phyloP scores from a whole-genome alignment of 208 protist species.

The Trypanosoma vivax region DNA sequence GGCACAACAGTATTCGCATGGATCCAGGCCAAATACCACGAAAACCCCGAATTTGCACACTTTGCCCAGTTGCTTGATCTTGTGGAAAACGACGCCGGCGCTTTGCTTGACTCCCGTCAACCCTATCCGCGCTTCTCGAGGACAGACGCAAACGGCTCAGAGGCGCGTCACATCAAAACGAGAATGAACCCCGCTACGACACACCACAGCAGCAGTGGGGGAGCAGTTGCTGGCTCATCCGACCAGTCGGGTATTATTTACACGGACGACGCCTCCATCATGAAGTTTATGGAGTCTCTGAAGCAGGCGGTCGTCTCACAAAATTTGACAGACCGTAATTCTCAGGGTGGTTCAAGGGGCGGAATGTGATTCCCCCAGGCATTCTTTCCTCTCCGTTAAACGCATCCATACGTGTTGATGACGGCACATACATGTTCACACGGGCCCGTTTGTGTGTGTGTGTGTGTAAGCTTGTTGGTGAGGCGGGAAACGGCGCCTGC shows the following conservation, averaged over 20 bases:
- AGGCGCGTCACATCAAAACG: constrained; percentile 84
- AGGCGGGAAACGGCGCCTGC: too few relatives aligned
- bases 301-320: constrained; percentile 57
- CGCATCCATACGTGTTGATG: not conserved
- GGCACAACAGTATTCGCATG: constrained; percentile 93
- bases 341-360: not conserved
- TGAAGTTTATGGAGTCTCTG: constrained; percentile 73
- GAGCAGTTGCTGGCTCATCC: constrained; percentile 4
- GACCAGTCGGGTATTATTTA: constrained; percentile 66
- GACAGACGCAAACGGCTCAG: constrained; percentile 76
- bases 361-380: not conserved
- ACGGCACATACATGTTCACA: not conserved
- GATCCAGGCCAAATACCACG: constrained; percentile 90
- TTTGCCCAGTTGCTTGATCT: constrained; percentile 66
- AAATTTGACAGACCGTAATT: not conserved
- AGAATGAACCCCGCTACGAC: constrained; percentile 77
- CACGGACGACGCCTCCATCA: constrained; percentile 74
- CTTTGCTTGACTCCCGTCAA: constrained; percentile 45
- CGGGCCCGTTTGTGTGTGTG: too few relatives aligned
- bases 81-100: constrained; percentile 60
- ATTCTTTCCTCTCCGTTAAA: not conserved
- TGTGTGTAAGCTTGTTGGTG: too few relatives aligned
- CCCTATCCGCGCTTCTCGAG: constrained; percentile 84
- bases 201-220: constrained; percentile 29
- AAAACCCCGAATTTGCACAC: constrained; percentile 81